A percentile compares a stretch with the other conserved stretches of the same genome.
These are phyloP conservation scores for Debaryomyces nepalensis DNA, from an alignment of 1,139 yeast species.

Conservation along the genomic window DNA sequence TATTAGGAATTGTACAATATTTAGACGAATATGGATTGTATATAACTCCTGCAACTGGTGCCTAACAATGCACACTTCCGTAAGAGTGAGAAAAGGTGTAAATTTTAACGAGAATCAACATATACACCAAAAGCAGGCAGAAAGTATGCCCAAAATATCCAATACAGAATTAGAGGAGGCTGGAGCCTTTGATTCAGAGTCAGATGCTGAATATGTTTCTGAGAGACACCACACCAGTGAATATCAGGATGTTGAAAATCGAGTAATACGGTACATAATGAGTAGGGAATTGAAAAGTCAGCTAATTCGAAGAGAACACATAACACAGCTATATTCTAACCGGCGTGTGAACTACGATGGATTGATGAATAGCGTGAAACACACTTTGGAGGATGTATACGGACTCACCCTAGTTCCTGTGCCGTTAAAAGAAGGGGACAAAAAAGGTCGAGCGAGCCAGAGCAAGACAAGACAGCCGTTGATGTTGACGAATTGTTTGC, in stretches of 20 bases:
- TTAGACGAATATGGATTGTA: background rate
- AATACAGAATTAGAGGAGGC: constrained; percentile 4
- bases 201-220: constrained; percentile 1
- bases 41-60: background rate
- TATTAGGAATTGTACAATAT: background rate
- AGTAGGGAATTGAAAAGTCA: constrained; percentile 31
- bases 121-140: background rate
- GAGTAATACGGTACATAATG: constrained; percentile 29
- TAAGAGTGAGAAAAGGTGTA: background rate
- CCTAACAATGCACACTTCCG: background rate
- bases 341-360: constrained; percentile 20
- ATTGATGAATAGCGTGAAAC: constrained; percentile 13
- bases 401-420: constrained; percentile 36
- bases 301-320: constrained; percentile 32
- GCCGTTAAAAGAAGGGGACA: constrained; percentile 18
- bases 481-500: constrained; percentile 28
- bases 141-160: background rate
- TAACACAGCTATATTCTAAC: constrained; percentile 23
- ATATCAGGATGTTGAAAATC: constrained; percentile 12
- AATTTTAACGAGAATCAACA: background rate
- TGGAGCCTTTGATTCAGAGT: constrained; percentile 1
- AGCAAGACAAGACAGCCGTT: constrained; percentile 19
- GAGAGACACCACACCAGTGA: background rate
- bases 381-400: constrained; percentile 28
- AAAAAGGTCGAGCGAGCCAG: constrained; percentile 15